Conservation (phyloP, 2,329 filamentous ascomycete genomes). For the Laburnicola sp. region DNA sequence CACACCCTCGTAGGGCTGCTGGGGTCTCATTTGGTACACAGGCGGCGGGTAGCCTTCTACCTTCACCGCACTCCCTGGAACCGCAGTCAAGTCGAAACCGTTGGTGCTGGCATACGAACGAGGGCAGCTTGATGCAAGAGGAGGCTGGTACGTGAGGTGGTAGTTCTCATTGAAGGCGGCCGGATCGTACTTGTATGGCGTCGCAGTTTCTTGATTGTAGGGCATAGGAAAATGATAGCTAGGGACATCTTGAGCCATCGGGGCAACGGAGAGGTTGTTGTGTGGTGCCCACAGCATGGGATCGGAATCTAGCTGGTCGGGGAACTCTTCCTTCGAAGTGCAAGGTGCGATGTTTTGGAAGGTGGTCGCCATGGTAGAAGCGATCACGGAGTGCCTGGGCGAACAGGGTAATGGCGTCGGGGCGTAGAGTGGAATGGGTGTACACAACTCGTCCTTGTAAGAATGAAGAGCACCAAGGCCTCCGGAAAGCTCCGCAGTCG, state of each 20-base stretch:
- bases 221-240: constrained; percentile 17
- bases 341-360: constrained; percentile 16
- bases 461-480: constrained; percentile 20
- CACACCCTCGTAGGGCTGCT: constrained; percentile 22
- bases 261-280: constrained; percentile 15
- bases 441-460: constrained; percentile 23
- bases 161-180: constrained; percentile 29
- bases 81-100: constrained; percentile 16
- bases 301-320: constrained; percentile 10
- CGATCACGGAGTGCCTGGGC: constrained; percentile 13
- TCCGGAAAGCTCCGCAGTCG: constrained; percentile 25
- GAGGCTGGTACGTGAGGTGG: constrained; percentile 23
- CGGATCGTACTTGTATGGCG: constrained; percentile 22
- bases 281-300: constrained; percentile 28
- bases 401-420: constrained; percentile 20
- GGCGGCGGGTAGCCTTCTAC: constrained; percentile 36
- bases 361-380: constrained; percentile 21
- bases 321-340: background rate
- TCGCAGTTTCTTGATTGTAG: constrained; percentile 12
- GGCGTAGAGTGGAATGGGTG: constrained; percentile 20
- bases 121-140: constrained; percentile 25
- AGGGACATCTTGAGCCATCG: constrained; percentile 16
- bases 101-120: constrained; percentile 23
- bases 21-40: constrained; percentile 38
- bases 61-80: constrained; percentile 16